Evolutionary conservation across 1,139 yeast species (phyloP), one percentile per base, ranked within the genome.

Genomic region (Saccharomyces hybrid): DNA sequence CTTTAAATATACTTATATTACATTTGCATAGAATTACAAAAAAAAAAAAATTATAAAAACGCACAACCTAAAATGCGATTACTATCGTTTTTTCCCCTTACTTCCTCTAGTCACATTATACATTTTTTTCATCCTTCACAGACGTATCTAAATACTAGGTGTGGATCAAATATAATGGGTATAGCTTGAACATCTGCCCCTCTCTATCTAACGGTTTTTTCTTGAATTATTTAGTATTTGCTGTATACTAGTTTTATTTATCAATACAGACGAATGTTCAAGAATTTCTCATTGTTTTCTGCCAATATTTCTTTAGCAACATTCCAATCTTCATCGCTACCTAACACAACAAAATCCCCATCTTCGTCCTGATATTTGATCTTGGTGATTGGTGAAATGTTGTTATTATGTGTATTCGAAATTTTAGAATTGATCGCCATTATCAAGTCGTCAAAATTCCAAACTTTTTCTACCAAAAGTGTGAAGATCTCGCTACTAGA

Each of bases 361-460:
- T 93, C 99, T 70, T 93, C 99, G 71, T 93, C 99, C 68, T 84
- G 84, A 67, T 90, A 93, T 70, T 86, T 86, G 59, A 93, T 77
- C 64, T 84, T 77, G 50, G 71, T 68, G 9, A 67, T 58, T 13
- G 70, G 72, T 11, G 30, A 9, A 23, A 74, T 75, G 23, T 76
- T 57, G 66, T 74, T 72, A 70, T 75, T 68, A 16, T 38, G 44
- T 16, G 44, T 38, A 38, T 38, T 38, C 5, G 44, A 38, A 46
- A 75, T 58, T 57, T 74, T 75, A 51, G 65, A 72, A 52, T 68
- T 71, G 44, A 75, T 64, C 52, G 66, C 63, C 8, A 57, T 62
- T 26, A 72, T 56, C 27, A 75, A 64, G 26, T 70, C 70, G 1
- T 63, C 65, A 47, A 73, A 66, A 1, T 61, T 57, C n/a, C 73